These are phyloP conservation scores for Aegilops speltoides DNA, from an alignment of 176 grass and related monocot genomes.

Conservation along the genomic window DNA sequence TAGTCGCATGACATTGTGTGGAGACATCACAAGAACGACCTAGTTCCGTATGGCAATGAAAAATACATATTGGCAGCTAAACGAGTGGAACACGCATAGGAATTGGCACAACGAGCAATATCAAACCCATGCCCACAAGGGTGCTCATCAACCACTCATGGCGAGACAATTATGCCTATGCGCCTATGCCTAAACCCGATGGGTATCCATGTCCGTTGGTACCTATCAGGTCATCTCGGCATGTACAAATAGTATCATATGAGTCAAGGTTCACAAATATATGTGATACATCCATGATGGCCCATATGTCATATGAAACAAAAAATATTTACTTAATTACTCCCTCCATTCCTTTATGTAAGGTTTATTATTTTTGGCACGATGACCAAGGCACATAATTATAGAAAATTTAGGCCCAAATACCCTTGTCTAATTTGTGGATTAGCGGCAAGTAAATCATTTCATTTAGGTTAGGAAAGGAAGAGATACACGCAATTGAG, in stretches of 20 bases:
- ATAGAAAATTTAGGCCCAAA: too few species aligned
- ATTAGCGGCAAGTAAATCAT: too few species aligned
- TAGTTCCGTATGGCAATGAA: neutral
- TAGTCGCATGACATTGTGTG: neutral
- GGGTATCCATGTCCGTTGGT: neutral
- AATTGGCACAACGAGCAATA: neutral
- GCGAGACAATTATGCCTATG: neutral
- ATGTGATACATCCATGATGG: neutral
- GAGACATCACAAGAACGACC: neutral
- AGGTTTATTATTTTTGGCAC: too few species aligned
- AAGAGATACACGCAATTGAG: too few species aligned
- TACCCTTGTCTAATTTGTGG: too few species aligned
- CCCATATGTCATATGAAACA: neutral
- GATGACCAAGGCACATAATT: too few species aligned
- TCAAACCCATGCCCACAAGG: neutral
- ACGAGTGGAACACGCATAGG: neutral
- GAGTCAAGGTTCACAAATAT: neutral
- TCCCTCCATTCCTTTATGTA: too few species aligned
- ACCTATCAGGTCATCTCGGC: neutral
- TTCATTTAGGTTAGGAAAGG: too few species aligned
- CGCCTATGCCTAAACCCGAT: neutral
- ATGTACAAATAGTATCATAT: neutral
- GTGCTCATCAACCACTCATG: neutral
- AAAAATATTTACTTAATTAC: neutral
- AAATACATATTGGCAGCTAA: neutral